Conservation (phyloP, 2,329 filamentous ascomycete genomes). For the Thermoascus crustaceus region DNA sequence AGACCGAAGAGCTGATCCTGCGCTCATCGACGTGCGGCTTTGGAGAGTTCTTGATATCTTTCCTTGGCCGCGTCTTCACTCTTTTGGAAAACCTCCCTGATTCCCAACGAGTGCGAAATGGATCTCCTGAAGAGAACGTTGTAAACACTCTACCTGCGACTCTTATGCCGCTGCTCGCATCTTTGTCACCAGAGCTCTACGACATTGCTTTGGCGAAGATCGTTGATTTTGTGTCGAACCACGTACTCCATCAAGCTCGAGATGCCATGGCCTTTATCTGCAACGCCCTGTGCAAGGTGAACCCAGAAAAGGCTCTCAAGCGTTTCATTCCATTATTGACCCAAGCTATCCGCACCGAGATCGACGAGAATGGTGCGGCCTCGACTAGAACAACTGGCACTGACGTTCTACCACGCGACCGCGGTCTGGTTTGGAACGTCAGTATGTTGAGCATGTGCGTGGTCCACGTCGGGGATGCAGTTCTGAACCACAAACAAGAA, state of each 20-base stretch:
- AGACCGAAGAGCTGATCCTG: conserved; percentile 78
- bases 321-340: conserved; percentile 85
- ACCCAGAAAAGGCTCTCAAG: conserved; percentile 86
- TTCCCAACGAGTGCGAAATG: conserved; percentile 74
- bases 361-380: conserved; percentile 91
- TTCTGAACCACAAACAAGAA: conserved; percentile 80
- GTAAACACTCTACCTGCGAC: conserved; percentile 92
- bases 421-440: conserved; percentile 91
- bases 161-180: conserved; percentile 80
- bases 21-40: conserved; percentile 92
- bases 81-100: conserved; percentile 92
- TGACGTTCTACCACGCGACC: conserved; percentile 85
- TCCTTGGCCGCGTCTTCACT: conserved; percentile 91
- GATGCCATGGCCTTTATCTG: conserved; percentile 99
- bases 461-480: conserved; percentile 85
- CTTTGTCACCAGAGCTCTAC: conserved; percentile 85
- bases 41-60: conserved; percentile 81
- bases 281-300: conserved; percentile 91
- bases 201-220: conserved; percentile 89
- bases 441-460: conserved; percentile 98
- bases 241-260: conserved; percentile 92
- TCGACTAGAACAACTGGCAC: conserved; percentile 89
- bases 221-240: conserved; percentile 79
- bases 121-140: conserved; percentile 91
- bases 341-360: conserved; percentile 87